A percentile compares a stretch with the other conserved stretches of the same genome.
Evolutionary conservation across 1,284 basidiomycete genomes (phyloP).

Genomic region (Porodaedalea pini): DNA sequence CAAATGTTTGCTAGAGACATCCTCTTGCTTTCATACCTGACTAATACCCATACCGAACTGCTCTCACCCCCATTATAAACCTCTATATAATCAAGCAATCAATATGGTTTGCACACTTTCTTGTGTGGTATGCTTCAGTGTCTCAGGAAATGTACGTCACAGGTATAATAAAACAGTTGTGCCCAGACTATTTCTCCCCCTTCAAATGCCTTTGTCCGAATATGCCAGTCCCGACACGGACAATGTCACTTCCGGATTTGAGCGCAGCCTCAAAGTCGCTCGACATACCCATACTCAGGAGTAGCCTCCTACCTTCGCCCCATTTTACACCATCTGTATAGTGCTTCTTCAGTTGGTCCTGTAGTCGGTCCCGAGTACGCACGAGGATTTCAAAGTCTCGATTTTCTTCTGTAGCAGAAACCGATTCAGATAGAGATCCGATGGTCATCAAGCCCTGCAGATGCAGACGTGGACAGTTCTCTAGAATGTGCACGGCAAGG

Average conservation of each 20-base stretch:
- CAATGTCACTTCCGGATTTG: slow-evolving; percentile 80
- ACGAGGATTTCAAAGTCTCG: slow-evolving; percentile 79
- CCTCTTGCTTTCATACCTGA: too few species aligned
- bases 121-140: too few species aligned
- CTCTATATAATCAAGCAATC: neutral
- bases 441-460: slow-evolving; percentile 96
- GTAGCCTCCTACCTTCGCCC: slow-evolving; percentile 55
- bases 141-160: too few species aligned
- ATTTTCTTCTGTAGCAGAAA: slow-evolving; percentile 61
- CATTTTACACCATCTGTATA: slow-evolving; percentile 37
- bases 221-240: slow-evolving; percentile 89
- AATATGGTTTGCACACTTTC: neutral
- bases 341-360: slow-evolving; percentile 38
- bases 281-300: slow-evolving; percentile 98
- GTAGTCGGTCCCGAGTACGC: slow-evolving; percentile 58
- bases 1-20: too few species aligned
- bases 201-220: slow-evolving; percentile 54
- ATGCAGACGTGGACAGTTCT: slow-evolving; percentile 68
- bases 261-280: slow-evolving; percentile 90
- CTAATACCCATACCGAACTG: too few species aligned
- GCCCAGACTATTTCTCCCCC: slow-evolving; percentile 2
- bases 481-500: slow-evolving; percentile 72
- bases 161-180: too few species aligned
- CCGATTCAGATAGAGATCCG: slow-evolving; percentile 75
- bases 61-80: neutral